Conservation (phyloP, 1,284 basidiomycete species). For the Irpex rosettiformis region DNA sequence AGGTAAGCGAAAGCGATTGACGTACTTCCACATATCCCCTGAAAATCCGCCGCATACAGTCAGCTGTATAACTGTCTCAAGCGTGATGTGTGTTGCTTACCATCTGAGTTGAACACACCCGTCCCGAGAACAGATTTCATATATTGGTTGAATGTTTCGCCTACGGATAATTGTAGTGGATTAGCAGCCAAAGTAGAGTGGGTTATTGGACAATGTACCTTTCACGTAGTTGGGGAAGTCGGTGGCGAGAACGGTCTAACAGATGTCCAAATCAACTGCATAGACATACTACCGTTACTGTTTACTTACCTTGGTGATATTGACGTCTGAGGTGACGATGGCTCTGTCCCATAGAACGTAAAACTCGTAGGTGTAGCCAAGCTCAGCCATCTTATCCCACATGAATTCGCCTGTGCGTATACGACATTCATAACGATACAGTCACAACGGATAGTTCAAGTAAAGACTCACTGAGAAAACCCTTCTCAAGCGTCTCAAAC, state of each 20-base stretch:
- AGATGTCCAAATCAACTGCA: neutral
- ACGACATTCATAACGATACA: neutral
- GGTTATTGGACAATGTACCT: slow-evolving; percentile 12
- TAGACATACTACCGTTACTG: neutral
- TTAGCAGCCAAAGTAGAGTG: neutral
- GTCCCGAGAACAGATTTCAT: slow-evolving; percentile 36
- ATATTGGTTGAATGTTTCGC: slow-evolving; percentile 25
- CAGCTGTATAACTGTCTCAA: neutral
- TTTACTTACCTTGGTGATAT: slow-evolving; percentile 20
- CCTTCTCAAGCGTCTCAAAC: slow-evolving; percentile 12
- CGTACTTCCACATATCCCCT: slow-evolving; percentile 31
- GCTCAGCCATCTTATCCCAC: slow-evolving; percentile 16
- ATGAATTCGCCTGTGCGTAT: slow-evolving; percentile 16
- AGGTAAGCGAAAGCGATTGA: neutral
- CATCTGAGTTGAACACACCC: slow-evolving; percentile 40
- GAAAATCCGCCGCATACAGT: neutral
- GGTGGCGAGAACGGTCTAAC: slow-evolving; percentile 22
- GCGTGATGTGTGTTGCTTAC: neutral
- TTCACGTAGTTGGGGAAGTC: slow-evolving; percentile 23
- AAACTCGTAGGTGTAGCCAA: slow-evolving; percentile 16
- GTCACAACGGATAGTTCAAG: neutral
- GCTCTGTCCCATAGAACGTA: slow-evolving; percentile 19
- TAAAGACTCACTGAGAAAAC: slow-evolving; percentile 18
- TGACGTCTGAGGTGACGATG: slow-evolving; percentile 20
- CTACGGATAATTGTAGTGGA: slow-evolving; percentile 10